phyloP scores from a whole-genome alignment of 1,284 basidiomycete genomes.

The Earliella scabrosa region DNA sequence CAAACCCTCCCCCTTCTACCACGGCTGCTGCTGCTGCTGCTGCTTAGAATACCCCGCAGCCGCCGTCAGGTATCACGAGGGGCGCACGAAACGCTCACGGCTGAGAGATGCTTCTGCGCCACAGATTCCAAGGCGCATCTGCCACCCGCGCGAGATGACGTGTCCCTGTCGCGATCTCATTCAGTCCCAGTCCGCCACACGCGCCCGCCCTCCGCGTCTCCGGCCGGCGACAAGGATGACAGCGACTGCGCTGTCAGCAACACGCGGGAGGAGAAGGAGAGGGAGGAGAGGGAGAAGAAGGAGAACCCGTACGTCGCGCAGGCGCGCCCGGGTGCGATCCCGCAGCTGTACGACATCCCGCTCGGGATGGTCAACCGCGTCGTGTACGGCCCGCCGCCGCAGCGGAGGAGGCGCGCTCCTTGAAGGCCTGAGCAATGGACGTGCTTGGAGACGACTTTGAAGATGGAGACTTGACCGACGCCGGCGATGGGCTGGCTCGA shows the following conservation, averaged over 20 bases:
- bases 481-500: no score
- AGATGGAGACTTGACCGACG: no score
- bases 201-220: not conserved
- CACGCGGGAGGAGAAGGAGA: not conserved
- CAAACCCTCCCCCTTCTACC: no score
- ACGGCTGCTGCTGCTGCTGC: no score
- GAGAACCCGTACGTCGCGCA: constrained; percentile 49
- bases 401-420: constrained; percentile 1
- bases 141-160: no score
- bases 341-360: constrained; percentile 80
- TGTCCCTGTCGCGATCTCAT: no score
- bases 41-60: no score
- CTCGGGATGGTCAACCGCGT: constrained; percentile 78
- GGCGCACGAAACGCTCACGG: no score
- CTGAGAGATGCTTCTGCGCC: no score
- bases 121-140: constrained; percentile 60
- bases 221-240: not conserved
- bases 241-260: not conserved
- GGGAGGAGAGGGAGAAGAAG: not conserved
- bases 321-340: constrained; percentile 50
- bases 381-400: constrained; percentile 28
- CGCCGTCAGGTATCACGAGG: no score
- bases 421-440: no score
- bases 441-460: no score
- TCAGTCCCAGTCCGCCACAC: constrained; percentile 13